Base-by-base conservation (phyloP, 768 basidiomycete genomes). In the Tephrocybe sp. region DNA sequence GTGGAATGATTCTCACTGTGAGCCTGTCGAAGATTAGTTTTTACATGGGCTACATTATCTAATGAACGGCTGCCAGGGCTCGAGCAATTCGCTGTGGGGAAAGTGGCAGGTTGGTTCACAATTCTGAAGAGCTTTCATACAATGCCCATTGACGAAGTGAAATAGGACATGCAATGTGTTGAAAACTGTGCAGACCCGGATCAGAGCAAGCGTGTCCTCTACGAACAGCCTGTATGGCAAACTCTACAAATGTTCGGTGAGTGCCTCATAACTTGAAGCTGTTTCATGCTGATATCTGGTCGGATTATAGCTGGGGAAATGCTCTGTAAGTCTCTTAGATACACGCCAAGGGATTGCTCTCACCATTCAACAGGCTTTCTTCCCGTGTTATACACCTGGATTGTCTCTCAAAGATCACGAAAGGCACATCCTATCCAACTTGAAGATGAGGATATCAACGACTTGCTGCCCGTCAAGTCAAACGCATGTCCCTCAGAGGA, bases 111-210 rank as follows among this genome's bases (percentile, higher is more conserved):
- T 72, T 54, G 58, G 75, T 23, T 32, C 34, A 31, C 8, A 44
- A 34, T 23, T n/a, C 17, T 38, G 10, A 9, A 31, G 36, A 55
- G 20, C 48, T n/a, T 44, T 22, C 6, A 19, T 11, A 16, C 44
- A 17, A 14, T 33, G 14, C 36, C 19, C n/a, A 39, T 50, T 39
- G 16, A 44, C 46, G 42, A 35, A 41, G 44, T n/a, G 32, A 34
- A 45, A 19, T 50, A 89, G 85, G 96, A 98, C 67, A 96, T 96
- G 91, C 92, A 96, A 84, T 98, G 96, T 64, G 95, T 98, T 39
- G 92, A 92, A 76, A 89, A 95, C 69, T 98, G 96, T 66, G 66
- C 67, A 44, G 77, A 85, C 56, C 79, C 79, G 31, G 73, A 89
- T 66, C 78, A 83, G 2, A 56, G 63, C 4, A 72, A 72, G 33